phyloP scores from a whole-genome alignment of 2,329 filamentous ascomycete genomes.

The Claviceps paspali region DNA sequence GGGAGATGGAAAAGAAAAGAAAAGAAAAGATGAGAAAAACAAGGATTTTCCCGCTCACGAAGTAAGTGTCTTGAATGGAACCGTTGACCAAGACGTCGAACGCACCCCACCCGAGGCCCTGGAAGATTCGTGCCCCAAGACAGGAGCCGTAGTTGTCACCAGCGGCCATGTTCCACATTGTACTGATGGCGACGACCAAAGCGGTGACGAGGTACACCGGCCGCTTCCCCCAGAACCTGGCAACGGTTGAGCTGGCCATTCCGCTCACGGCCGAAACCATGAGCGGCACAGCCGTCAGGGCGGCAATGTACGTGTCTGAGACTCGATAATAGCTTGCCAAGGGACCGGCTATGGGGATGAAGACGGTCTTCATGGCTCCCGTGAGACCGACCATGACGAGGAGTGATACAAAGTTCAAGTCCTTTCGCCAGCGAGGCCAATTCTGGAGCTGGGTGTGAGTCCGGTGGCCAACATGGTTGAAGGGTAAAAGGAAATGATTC shows the following conservation, averaged over 20 bases:
- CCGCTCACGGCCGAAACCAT: slow-evolving; percentile 33
- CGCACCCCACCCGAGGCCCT: slow-evolving; percentile 43
- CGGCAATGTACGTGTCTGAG: slow-evolving; percentile 31
- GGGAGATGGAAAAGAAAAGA: too few relatives aligned
- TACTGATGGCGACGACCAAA: slow-evolving; percentile 30
- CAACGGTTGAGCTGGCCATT: slow-evolving; percentile 24
- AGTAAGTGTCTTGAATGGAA: slow-evolving; percentile 41
- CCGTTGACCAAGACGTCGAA: slow-evolving; percentile 38
- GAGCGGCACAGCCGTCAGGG: slow-evolving; percentile 37
- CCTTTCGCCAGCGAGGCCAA: slow-evolving; percentile 39
- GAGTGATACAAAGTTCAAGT: slow-evolving; percentile 30
- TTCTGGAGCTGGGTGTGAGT: too few relatives aligned
- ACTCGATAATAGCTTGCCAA: slow-evolving; percentile 27
- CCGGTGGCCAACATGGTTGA: too few relatives aligned
- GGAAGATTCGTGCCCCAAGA: slow-evolving; percentile 36
- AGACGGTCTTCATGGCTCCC: slow-evolving; percentile 38
- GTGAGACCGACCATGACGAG: slow-evolving; percentile 30
- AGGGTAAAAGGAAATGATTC: too few relatives aligned
- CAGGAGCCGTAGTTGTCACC: slow-evolving; percentile 26
- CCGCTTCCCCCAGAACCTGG: slow-evolving; percentile 36
- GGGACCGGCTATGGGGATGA: slow-evolving; percentile 30
- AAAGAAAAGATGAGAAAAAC: background rate
- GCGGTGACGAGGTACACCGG: slow-evolving; percentile 35
- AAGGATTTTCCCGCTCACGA: slow-evolving; percentile 24
- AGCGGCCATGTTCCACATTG: slow-evolving; percentile 33